Evolutionary conservation across 345 rosid species (phyloP), one percentile per base, ranked within the genome.

Genomic region (Citrus reticulata): DNA sequence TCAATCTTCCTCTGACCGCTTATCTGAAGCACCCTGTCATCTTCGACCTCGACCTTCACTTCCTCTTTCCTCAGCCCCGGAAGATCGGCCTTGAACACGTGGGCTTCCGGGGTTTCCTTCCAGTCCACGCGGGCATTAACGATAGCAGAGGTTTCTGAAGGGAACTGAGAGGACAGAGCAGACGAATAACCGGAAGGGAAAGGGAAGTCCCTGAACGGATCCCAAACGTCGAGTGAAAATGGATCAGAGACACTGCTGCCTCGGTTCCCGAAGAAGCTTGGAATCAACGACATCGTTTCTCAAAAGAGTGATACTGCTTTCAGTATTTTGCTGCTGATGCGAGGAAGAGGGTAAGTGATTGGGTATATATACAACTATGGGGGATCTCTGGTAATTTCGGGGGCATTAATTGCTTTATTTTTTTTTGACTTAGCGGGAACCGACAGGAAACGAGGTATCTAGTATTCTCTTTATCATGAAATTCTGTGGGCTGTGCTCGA

Each of bases 21-120:
- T 0, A 79, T 79, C 20, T 66, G 81, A 2, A 79, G 73, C 59
- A 79, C 73, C 19, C 81, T 37, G 35, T 72, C 66, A 13, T 79
- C 77, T 14, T 79, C 77, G 3, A 79, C 54, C 58, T 79, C 77
- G 2, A 79, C 77, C 40, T 72, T 72, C 42, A 79, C 77, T 37
- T 79, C 76, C 70, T 78, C 81, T 29, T 79, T 79, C 77, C 57
- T 66, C 0, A 79, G 58, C 40, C 81, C 81, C 0, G 77, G 77
- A 35, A 79, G 32, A 40, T 79, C 81, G 4, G 73, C 77, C 68
- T 79, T 65, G 51, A 79, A 73, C n/a, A 79, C 67, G 61, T 66
- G 82, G 0, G 68, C 74, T 22, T 79, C 73, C 3, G 82, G 78
- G 25, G 82, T 79, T 27, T 79, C 78, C 49, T 10, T 65, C 82